phyloP scores from a whole-genome alignment of 192 early-diverging fungal genomes.

The Podila epicladia region DNA sequence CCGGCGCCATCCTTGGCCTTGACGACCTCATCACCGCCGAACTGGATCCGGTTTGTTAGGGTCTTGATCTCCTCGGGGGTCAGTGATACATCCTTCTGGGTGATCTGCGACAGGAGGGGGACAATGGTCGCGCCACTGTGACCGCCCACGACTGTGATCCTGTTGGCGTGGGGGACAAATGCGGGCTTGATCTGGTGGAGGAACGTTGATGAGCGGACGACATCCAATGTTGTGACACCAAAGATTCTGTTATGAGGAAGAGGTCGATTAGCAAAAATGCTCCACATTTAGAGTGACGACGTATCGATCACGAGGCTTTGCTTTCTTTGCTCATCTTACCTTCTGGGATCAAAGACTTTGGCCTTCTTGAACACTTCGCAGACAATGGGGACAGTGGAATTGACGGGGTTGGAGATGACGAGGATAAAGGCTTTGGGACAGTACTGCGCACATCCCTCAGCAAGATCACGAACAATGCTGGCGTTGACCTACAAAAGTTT shows the following conservation, averaged over 20 bases:
- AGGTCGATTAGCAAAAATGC: not conserved
- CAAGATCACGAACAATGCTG: conserved; percentile 88
- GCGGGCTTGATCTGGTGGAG: conserved; percentile 80
- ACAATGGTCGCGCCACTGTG: conserved; percentile 97
- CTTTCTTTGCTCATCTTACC: conserved; percentile 23
- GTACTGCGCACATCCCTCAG: conserved; percentile 78
- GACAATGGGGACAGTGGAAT: conserved; percentile 97
- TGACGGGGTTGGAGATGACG: conserved; percentile 97
- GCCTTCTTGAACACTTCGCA: conserved; percentile 92
- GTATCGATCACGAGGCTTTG: too few species aligned
- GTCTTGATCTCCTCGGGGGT: conserved; percentile 82
- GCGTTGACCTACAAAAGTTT: conserved; percentile 83
- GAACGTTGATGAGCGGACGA: conserved; percentile 93
- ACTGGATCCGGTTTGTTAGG: conserved; percentile 96
- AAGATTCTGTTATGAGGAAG: conserved; percentile 69
- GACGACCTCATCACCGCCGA: conserved; percentile 97
- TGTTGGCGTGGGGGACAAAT: conserved; percentile 71
- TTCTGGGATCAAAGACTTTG: conserved; percentile 85
- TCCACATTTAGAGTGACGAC: not conserved
- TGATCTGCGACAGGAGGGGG: conserved; percentile 80
- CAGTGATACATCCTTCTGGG: conserved; percentile 63
- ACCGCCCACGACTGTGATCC: conserved; percentile 89
- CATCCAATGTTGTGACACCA: conserved; percentile 94
- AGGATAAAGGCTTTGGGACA: conserved; percentile 88
- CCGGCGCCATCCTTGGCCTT: conserved; percentile 93